phyloP scores from a whole-genome alignment of 257 asterid genomes.

The Ophiorrhiza pumila region DNA sequence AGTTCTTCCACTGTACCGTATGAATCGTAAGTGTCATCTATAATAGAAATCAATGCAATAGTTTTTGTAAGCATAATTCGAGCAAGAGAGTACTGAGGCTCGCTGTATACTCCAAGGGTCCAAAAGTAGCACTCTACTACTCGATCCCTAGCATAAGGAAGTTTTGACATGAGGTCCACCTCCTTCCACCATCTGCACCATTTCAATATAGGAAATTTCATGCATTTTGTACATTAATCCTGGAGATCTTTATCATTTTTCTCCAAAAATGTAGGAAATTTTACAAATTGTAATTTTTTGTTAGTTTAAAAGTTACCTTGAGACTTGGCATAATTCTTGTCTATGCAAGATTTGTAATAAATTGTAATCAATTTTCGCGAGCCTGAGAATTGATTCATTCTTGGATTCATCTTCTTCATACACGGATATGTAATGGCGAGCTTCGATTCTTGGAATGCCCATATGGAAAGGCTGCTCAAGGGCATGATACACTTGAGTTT shows the following conservation, averaged over 20 bases:
- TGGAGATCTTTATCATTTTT: too few relatives aligned
- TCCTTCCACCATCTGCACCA: conserved; percentile 20
- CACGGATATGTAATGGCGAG: too few relatives aligned
- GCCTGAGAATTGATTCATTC: conserved; percentile 16
- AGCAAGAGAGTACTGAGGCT: conserved; percentile 6
- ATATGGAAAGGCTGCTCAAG: too few relatives aligned
- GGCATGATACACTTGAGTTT: too few relatives aligned
- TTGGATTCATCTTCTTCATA: conserved; percentile 10
- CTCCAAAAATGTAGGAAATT: too few relatives aligned
- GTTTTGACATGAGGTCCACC: background rate
- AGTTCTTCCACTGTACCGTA: conserved; percentile 13
- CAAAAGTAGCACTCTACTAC: conserved; percentile 17
- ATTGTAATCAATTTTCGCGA: conserved; percentile 33
- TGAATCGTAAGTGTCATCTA: conserved; percentile 14
- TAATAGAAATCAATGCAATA: background rate
- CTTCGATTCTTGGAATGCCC: conserved; percentile 26
- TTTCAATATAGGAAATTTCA: too few relatives aligned
- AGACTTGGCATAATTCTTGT: conserved; percentile 14
- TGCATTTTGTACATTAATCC: too few relatives aligned
- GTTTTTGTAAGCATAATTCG: background rate
- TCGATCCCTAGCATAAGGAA: conserved; percentile 15
- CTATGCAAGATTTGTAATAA: conserved; percentile 25
- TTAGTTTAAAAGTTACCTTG: too few relatives aligned
- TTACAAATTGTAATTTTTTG: too few relatives aligned
- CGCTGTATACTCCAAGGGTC: background rate